Percentiles rank a stretch among this genome's conserved stretches.
Evolutionary conservation across 176 grass and related monocot species (phyloP).

Genomic region (Ananas comosus): DNA sequence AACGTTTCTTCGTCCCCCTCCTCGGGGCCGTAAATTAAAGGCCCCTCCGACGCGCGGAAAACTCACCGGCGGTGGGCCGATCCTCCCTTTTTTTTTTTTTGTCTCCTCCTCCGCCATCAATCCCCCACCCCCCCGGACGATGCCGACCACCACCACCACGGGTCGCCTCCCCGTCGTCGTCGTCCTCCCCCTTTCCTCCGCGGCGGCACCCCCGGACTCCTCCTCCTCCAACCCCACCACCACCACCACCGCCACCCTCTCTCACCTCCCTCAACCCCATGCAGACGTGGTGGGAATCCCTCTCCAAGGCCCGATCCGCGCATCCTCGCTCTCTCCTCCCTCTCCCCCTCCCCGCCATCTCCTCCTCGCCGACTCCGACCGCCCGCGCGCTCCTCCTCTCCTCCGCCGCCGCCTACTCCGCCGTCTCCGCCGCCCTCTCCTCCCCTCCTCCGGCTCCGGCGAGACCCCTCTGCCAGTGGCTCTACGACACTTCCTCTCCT

Average conservation of each 20-base stretch:
- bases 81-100: too few relatives aligned
- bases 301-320: conserved; percentile 72
- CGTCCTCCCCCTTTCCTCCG: not conserved
- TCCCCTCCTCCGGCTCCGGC: conserved; percentile 54
- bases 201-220: conserved; percentile 14
- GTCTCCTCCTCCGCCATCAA: too few relatives aligned
- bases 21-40: too few relatives aligned
- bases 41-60: too few relatives aligned
- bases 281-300: conserved; percentile 87
- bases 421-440: conserved; percentile 55
- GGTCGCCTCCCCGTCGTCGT: too few relatives aligned
- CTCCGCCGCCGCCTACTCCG: conserved; percentile 47
- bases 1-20: too few relatives aligned
- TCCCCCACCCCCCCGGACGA: too few relatives aligned
- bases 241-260: conserved; percentile 15
- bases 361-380: conserved; percentile 89
- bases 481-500: conserved; percentile 91
- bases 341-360: conserved; percentile 38
- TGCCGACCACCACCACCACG: too few relatives aligned
- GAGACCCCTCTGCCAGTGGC: conserved; percentile 88
- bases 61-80: too few relatives aligned
- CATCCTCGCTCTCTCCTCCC: conserved; percentile 55
- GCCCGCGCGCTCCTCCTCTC: conserved; percentile 68
- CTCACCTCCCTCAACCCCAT: conserved; percentile 29
- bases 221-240: conserved; percentile 29